Base-by-base conservation (phyloP, 202 grass and related monocot species). In the Musa balbisiana region DNA sequence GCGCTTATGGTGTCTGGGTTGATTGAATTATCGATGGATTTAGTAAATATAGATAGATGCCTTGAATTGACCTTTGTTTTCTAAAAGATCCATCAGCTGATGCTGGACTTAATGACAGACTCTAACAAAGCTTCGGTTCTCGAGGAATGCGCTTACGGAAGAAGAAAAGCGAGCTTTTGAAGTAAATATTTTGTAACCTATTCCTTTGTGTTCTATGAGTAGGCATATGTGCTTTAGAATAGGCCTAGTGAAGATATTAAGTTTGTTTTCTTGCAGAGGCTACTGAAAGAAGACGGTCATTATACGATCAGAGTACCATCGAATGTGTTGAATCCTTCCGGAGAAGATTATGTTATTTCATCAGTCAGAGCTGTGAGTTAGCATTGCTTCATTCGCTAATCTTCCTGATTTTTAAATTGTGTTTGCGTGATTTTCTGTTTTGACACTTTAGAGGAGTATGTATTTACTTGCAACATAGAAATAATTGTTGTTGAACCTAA, bases 81-180 rank as follows among this genome's bases (percentile, higher is more conserved):
- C 33, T 43, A 43, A 43, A 43, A 43, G 4, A 43, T 43, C 33
- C 33, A 43, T 43, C 4, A 5, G 33, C 58, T 21, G 12, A 9
- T 77, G 1, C 68, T 69, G 22, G 79, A 62, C 33, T 82, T 24
- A 67, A 26, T 55, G 75, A 9, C 87, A 98, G 95, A 94, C 95
- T 60, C 83, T 98, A 12, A 98, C 88, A 51, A 98, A 98, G 81
- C 87, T 98, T 74, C 86, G 95, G n/a, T 94, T 98, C 80, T 86
- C 80, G 13, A 94, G 95, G 85, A 88, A 90, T 80, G 75, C 85
- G 66, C 83, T 98, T 19, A 76, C 78, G 12, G 83, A 82, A 49
- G 83, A 78, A 76, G 95, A 98, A 51, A 89, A 94, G 58, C 72
- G 77, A 75, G 79, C 71, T 62, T 98, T 98, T 20, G 71, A 90